Percentiles rank a stretch among this genome's conserved stretches.
Evolutionary conservation across 208 protist species (phyloP).

Genomic region (Acanthamoeba pearcei): DNA sequence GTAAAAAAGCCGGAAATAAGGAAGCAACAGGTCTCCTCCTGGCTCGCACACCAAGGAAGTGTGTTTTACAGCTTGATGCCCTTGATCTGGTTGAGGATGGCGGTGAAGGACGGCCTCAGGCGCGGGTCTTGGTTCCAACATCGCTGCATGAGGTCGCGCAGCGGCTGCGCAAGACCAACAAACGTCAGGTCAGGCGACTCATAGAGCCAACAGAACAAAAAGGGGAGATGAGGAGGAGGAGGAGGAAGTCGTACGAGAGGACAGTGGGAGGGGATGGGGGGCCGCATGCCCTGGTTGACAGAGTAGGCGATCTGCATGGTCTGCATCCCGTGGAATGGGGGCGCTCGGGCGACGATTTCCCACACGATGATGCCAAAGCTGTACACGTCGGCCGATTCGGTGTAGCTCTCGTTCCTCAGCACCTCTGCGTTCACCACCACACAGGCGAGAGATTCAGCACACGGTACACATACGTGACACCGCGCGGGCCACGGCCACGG

Average conservation of each 20-base stretch:
- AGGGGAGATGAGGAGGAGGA: neutral
- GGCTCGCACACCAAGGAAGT: neutral
- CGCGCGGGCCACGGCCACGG: neutral
- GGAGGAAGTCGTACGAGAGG: neutral
- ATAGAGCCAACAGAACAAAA: neutral
- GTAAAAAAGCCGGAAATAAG: no score
- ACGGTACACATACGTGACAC: neutral
- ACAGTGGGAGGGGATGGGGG: constrained; percentile 5
- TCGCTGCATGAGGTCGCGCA: constrained; percentile 36
- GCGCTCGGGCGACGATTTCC: constrained; percentile 65
- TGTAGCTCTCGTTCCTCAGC: constrained; percentile 1
- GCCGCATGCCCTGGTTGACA: constrained; percentile 25
- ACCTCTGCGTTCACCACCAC: neutral
- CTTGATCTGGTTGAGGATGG: constrained; percentile 29
- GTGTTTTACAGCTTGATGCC: neutral
- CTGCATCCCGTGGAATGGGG: constrained; percentile 69
- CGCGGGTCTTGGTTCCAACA: constrained; percentile 47
- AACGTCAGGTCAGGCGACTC: neutral
- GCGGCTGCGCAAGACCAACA: neutral
- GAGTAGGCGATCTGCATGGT: constrained; percentile 73
- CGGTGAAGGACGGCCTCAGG: constrained; percentile 41
- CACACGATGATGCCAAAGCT: constrained; percentile 74
- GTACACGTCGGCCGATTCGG: constrained; percentile 70
- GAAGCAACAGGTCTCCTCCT: no score
- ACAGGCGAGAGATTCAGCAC: neutral